Evolutionary conservation across 2,329 filamentous ascomycete species (phyloP).

Genomic region (Aureobasidium sp.): DNA sequence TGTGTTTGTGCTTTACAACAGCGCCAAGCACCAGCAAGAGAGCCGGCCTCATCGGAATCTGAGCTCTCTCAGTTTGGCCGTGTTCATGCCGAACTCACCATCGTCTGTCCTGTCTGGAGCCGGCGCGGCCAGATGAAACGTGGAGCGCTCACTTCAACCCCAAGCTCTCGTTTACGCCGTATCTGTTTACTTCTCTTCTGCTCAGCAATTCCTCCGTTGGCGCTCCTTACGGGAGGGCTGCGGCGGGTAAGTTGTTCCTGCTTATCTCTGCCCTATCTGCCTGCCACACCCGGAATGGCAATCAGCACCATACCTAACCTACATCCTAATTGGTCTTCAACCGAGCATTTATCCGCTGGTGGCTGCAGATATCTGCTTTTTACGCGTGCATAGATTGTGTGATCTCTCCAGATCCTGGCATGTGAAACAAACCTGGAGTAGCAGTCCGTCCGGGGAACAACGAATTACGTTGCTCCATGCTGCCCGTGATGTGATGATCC

Average conservation of each 20-base stretch:
- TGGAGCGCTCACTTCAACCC: not conserved
- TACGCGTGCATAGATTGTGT: not conserved
- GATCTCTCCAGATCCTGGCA: constrained; percentile 9
- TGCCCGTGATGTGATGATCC: not conserved
- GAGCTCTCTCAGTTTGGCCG: not conserved
- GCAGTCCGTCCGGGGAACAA: constrained; percentile 6
- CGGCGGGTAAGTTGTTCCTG: not conserved
- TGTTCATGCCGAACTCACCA: not conserved
- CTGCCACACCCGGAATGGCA: not conserved
- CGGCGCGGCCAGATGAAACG: not conserved
- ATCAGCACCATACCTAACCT: not conserved
- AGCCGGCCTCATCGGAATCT: constrained; percentile 1
- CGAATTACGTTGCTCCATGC: constrained; percentile 1
- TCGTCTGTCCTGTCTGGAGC: not conserved
- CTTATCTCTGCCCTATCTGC: constrained; percentile 13
- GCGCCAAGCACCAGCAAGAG: not conserved
- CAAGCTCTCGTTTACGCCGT: not conserved
- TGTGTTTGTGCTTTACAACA: constrained; percentile 8
- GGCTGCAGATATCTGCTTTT: not conserved
- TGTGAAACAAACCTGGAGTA: constrained; percentile 9
- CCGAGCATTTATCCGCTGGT: constrained; percentile 11
- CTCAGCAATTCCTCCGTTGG: not conserved
- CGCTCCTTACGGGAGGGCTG: not conserved
- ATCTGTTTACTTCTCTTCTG: not conserved
- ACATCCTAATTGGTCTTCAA: constrained; percentile 5